phyloP scores from a whole-genome alignment of 2,329 filamentous ascomycete genomes.

The Epicoccum sorghinum region DNA sequence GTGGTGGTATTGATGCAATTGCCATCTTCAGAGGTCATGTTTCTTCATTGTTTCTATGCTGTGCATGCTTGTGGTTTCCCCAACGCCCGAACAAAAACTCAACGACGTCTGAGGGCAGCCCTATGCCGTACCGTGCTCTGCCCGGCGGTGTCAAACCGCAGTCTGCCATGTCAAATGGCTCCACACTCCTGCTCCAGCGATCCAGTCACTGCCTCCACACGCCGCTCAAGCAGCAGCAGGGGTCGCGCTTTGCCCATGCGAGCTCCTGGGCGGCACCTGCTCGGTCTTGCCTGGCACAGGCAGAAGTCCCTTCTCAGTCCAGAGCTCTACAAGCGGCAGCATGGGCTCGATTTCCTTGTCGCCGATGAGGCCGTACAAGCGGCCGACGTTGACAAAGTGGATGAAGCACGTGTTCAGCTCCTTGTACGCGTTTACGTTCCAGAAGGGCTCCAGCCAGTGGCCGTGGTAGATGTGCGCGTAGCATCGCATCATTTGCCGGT shows the following conservation, averaged over 20 bases:
- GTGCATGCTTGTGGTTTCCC: conserved; percentile 8
- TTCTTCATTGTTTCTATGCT: conserved; percentile 17
- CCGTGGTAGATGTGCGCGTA: conserved; percentile 60
- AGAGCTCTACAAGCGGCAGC: conserved; percentile 91
- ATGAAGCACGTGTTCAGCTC: conserved; percentile 62
- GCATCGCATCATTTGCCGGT: conserved; percentile 62
- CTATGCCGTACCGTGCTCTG: background rate
- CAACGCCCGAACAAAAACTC: conserved; percentile 7
- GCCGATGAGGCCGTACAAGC: conserved; percentile 77
- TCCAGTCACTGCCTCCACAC: background rate
- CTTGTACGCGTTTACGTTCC: conserved; percentile 55
- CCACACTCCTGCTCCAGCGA: background rate
- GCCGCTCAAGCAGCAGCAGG: conserved; percentile 19
- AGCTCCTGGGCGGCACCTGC: conserved; percentile 23
- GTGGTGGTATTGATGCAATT: background rate
- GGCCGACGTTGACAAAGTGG: conserved; percentile 67
- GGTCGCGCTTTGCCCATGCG: conserved; percentile 23
- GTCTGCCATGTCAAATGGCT: conserved; percentile 19
- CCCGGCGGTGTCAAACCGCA: conserved; percentile 6
- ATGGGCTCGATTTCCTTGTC: conserved; percentile 94
- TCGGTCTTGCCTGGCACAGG: conserved; percentile 53
- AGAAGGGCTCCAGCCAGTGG: conserved; percentile 59
- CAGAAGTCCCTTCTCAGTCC: conserved; percentile 87
- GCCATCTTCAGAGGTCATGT: conserved; percentile 1
- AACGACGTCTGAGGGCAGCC: background rate